These are phyloP conservation scores for Dictyostelium capitatum DNA, from an alignment of 78 protist genomes.

Conservation along the genomic window DNA sequence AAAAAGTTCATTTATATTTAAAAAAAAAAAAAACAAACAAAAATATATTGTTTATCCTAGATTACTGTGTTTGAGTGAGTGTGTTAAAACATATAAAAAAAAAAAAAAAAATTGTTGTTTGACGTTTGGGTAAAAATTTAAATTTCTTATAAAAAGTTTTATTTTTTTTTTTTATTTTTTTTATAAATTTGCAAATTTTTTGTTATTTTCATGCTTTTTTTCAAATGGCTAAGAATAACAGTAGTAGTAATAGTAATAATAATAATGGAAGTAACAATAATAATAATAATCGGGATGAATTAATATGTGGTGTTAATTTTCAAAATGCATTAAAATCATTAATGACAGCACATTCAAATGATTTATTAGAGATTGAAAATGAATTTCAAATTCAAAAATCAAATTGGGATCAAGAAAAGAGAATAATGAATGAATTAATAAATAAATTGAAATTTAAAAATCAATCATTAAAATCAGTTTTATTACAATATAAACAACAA, in stretches of 20 bases:
- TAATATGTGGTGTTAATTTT: conserved; percentile 28
- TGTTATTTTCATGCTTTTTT: background rate
- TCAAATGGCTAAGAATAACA: background rate
- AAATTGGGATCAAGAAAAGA: conserved; percentile 40
- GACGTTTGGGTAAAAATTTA: too few relatives aligned
- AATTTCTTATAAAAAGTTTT: background rate
- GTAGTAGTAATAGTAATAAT: too few relatives aligned
- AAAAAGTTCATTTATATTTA: background rate
- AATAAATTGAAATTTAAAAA: conserved; percentile 32
- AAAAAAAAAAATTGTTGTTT: too few relatives aligned
- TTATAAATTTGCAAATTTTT: background rate
- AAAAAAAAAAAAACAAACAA: too few relatives aligned
- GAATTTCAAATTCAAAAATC: conserved; percentile 63
- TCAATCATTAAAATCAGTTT: background rate
- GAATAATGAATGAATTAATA: background rate
- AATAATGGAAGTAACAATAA: background rate
- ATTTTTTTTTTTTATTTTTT: background rate
- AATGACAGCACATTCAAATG: conserved; percentile 60
- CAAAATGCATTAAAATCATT: conserved; percentile 37
- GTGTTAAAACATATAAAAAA: too few relatives aligned
- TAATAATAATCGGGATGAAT: background rate
- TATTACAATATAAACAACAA: conserved; percentile 13
- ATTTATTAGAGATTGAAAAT: conserved; percentile 58
- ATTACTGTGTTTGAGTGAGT: too few relatives aligned
- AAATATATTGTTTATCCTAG: too few relatives aligned